Conservation (phyloP, 208 protist species). For the Acanthamoeba lenticulata region DNA sequence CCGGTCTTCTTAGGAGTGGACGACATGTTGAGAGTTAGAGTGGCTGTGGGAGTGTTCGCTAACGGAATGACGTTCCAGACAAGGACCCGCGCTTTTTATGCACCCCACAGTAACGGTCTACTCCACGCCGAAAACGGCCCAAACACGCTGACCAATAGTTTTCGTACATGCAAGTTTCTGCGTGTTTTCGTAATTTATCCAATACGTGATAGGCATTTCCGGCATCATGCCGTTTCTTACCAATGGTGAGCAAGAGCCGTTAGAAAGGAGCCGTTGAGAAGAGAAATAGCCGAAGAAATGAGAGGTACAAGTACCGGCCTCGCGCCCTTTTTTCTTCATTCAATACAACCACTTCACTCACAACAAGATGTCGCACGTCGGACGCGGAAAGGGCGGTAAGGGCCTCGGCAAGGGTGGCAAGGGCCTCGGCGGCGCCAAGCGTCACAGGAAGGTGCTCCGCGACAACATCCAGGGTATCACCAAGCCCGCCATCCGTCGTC, state of each 20-base stretch:
- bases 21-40: not conserved
- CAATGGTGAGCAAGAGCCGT: too few relatives aligned
- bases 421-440: constrained; percentile 93
- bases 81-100: not conserved
- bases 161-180: not conserved
- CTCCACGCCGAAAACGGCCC: too few relatives aligned
- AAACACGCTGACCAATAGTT: not conserved
- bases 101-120: not conserved
- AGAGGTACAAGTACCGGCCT: not conserved
- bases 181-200: not conserved
- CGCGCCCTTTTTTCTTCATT: not conserved
- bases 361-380: constrained; percentile 12
- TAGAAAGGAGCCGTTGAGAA: not conserved
- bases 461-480: constrained; percentile 94
- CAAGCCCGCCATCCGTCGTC: constrained; percentile 93
- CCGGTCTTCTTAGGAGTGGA: constrained; percentile 89
- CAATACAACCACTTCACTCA: not conserved
- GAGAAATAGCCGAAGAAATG: not conserved
- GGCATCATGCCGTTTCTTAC: too few relatives aligned
- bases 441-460: constrained; percentile 92
- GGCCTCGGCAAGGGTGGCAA: constrained; percentile 90
- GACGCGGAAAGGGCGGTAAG: constrained; percentile 76
- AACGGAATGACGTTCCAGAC: not conserved
- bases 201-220: too few relatives aligned
- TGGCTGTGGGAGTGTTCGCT: not conserved